Evolutionary conservation across 257 asterid genomes (phyloP).

Genomic region (Rubia yunnanensis): DNA sequence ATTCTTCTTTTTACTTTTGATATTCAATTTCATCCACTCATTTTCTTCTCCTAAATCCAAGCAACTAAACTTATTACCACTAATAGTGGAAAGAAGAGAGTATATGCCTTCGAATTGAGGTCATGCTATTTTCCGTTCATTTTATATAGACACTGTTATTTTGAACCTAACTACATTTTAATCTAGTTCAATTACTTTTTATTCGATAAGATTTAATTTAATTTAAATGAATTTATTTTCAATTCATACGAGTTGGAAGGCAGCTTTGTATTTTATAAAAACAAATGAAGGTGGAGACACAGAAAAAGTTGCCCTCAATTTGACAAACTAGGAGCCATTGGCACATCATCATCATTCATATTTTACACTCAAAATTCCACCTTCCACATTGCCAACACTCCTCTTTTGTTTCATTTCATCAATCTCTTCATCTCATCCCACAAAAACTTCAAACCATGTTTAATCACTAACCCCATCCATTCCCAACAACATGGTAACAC

Average conservation of each 20-base stretch:
- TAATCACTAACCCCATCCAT: neutral
- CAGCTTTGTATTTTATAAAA: too few species aligned
- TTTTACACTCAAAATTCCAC: conserved; percentile 3
- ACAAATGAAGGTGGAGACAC: conserved; percentile 1
- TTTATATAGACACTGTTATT: too few species aligned
- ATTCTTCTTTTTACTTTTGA: too few species aligned
- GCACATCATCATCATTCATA: conserved; percentile 3
- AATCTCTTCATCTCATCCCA: neutral
- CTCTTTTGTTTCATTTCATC: neutral
- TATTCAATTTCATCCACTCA: too few species aligned
- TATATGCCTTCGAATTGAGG: too few species aligned
- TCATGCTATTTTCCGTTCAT: too few species aligned
- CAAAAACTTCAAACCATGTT: neutral
- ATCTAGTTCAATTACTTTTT: neutral
- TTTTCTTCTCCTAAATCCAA: too few species aligned
- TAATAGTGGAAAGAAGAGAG: too few species aligned
- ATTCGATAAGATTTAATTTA: too few species aligned
- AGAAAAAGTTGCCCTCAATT: conserved; percentile 11
- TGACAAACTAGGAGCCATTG: conserved; percentile 12
- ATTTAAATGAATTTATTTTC: too few species aligned
- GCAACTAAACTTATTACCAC: too few species aligned
- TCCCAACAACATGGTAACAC: conserved; percentile 9
- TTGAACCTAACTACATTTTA: neutral
- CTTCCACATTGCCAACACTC: neutral
- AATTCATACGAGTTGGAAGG: too few species aligned